Conservation (phyloP, 495 filamentous ascomycete species). For the Neurospora sp. region DNA sequence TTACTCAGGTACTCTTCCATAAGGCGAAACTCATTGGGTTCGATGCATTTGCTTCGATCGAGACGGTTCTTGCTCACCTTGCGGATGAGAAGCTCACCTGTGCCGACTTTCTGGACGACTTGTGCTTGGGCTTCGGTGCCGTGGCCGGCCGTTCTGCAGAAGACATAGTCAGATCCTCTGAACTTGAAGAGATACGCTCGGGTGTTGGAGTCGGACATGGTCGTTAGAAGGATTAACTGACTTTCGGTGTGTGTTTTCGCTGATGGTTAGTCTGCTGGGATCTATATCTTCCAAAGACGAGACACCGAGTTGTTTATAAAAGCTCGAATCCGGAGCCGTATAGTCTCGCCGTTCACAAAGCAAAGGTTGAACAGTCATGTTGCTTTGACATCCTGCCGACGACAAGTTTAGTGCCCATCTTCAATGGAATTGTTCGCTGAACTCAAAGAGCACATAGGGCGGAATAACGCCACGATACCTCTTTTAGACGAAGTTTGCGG, state of each 20-base stretch:
- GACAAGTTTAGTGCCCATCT: background rate
- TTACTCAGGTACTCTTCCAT: background rate
- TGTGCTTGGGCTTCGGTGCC: background rate
- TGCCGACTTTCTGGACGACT: background rate
- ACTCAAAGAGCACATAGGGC: background rate
- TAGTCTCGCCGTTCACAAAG: background rate
- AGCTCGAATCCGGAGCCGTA: background rate
- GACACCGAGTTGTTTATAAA: background rate
- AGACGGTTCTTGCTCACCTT: background rate
- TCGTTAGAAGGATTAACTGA: background rate
- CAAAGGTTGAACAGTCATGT: background rate
- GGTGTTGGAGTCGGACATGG: background rate
- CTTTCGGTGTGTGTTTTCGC: background rate
- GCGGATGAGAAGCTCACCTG: background rate
- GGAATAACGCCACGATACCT: background rate
- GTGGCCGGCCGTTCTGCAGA: background rate
- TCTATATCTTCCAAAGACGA: background rate
- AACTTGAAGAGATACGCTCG: background rate
- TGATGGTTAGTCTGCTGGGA: background rate
- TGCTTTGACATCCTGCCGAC: background rate
- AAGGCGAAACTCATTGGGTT: background rate
- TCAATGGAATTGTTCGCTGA: background rate
- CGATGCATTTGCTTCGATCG: background rate
- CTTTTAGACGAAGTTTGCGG: background rate
- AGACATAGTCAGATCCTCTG: background rate